Conservation (phyloP, 495 filamentous ascomycete genomes). For the Penicillium paradoxum region DNA sequence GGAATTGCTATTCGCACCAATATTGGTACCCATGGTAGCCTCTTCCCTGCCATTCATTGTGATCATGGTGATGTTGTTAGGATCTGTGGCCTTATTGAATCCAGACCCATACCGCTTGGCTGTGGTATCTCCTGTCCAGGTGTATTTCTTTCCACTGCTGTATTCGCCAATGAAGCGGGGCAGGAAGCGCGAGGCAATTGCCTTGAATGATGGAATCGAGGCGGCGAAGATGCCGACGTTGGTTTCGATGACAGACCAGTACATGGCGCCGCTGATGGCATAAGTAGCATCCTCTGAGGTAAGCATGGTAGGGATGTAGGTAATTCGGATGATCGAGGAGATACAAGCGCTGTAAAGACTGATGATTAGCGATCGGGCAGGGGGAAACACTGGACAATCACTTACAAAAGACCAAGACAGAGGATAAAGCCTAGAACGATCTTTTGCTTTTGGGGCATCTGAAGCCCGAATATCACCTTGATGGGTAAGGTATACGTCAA, state of each 20-base stretch:
- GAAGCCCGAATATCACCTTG: slow-evolving; percentile 33
- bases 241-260: slow-evolving; percentile 43
- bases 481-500: slow-evolving; percentile 47
- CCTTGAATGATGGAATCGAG: slow-evolving; percentile 42
- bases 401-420: slow-evolving; percentile 40
- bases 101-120: slow-evolving; percentile 23
- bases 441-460: slow-evolving; percentile 35
- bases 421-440: slow-evolving; percentile 33
- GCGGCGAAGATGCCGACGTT: slow-evolving; percentile 39
- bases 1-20: slow-evolving; percentile 16
- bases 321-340: slow-evolving; percentile 42
- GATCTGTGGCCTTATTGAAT: slow-evolving; percentile 29
- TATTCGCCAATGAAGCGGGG: slow-evolving; percentile 39
- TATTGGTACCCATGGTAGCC: slow-evolving; percentile 23
- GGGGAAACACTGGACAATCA: background rate
- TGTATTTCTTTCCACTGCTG: slow-evolving; percentile 27
- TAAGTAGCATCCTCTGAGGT: slow-evolving; percentile 32
- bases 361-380: background rate
- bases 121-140: slow-evolving; percentile 21
- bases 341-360: slow-evolving; percentile 31
- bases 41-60: slow-evolving; percentile 17
- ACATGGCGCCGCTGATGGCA: slow-evolving; percentile 39
- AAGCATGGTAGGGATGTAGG: slow-evolving; percentile 37
- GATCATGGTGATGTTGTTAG: slow-evolving; percentile 15
- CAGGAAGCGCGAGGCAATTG: slow-evolving; percentile 38